Evolutionary conservation across 495 filamentous ascomycete genomes (phyloP).

Genomic region (Neurospora pannonica): DNA sequence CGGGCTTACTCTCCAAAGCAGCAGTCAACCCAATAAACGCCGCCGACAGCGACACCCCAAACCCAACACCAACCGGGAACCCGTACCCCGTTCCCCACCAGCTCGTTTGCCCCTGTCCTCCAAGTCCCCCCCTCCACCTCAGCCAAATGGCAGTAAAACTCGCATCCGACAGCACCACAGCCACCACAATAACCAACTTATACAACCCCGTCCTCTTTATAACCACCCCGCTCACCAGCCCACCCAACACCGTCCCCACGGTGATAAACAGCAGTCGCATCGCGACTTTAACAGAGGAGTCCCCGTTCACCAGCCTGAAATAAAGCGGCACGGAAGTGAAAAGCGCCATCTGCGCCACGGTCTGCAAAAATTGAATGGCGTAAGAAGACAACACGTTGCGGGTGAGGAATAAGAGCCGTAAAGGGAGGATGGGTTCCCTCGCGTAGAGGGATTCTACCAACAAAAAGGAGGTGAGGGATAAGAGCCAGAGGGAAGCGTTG

Average conservation of each 20-base stretch:
- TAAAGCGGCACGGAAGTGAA: constrained; percentile 6
- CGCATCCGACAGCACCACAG: background rate
- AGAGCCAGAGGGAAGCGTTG: constrained; percentile 3
- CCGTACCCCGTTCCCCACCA: constrained; percentile 9
- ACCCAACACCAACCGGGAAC: constrained; percentile 9
- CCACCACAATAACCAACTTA: background rate
- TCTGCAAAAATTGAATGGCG: constrained; percentile 7
- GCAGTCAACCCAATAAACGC: constrained; percentile 10
- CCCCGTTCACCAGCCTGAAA: constrained; percentile 3
- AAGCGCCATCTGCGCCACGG: constrained; percentile 8
- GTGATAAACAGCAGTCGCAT: constrained; percentile 4
- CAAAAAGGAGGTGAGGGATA: background rate
- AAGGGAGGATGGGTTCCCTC: constrained; percentile 6
- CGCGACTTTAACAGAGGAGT: background rate
- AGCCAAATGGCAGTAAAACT: constrained; percentile 6
- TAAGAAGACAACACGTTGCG: constrained; percentile 5
- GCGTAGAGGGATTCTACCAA: constrained; percentile 3
- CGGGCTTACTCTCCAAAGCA: background rate
- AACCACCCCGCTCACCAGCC: constrained; percentile 2
- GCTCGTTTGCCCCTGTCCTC: background rate
- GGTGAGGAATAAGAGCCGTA: background rate
- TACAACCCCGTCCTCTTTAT: constrained; percentile 10
- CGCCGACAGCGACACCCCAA: constrained; percentile 10
- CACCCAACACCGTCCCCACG: constrained; percentile 4
- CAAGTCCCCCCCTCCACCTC: background rate